phyloP scores from a whole-genome alignment of 495 filamentous ascomycete genomes.

The Ascobolus immersus region DNA sequence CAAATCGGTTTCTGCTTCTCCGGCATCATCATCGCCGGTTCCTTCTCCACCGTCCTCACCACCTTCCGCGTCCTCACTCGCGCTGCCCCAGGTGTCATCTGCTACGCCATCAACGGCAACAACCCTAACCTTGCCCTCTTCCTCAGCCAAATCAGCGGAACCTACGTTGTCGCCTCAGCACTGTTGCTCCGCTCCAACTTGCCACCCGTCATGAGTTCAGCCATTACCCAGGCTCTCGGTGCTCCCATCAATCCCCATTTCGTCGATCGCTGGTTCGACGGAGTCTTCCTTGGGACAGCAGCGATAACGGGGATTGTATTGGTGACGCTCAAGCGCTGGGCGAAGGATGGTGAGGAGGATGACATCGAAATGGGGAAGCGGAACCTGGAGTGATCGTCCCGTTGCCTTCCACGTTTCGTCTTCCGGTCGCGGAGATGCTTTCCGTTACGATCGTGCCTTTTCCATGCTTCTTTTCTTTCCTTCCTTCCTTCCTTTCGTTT shows the following conservation, averaged over 20 bases:
- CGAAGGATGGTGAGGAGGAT: too few species aligned
- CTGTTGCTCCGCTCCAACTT: constrained; percentile 48
- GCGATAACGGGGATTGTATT: too few species aligned
- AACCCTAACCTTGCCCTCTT: constrained; percentile 46
- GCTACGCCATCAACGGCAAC: constrained; percentile 23
- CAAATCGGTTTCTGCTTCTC: constrained; percentile 56
- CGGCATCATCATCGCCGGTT: constrained; percentile 49
- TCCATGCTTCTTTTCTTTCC: too few species aligned
- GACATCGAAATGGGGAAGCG: too few species aligned
- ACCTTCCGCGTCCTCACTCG: constrained; percentile 50
- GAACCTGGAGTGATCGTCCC: too few species aligned
- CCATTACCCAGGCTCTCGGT: constrained; percentile 44
- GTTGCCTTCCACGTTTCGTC: too few species aligned
- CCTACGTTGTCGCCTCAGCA: constrained; percentile 53
- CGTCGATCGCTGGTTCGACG: constrained; percentile 71
- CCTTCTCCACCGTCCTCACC: constrained; percentile 48
- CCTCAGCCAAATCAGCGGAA: constrained; percentile 48
- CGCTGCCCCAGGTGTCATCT: constrained; percentile 39
- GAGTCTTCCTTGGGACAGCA: constrained; percentile 48
- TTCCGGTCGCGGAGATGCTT: too few species aligned
- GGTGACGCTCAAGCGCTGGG: too few species aligned
- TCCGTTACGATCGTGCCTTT: too few species aligned
- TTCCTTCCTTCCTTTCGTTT: too few species aligned
- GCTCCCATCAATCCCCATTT: constrained; percentile 39
- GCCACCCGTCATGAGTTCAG: constrained; percentile 41